Percentiles rank a stretch among this genome's conserved stretches.
phyloP scores from a whole-genome alignment of 805 yeast species.

The Metschnikowia kunwiensis region DNA sequence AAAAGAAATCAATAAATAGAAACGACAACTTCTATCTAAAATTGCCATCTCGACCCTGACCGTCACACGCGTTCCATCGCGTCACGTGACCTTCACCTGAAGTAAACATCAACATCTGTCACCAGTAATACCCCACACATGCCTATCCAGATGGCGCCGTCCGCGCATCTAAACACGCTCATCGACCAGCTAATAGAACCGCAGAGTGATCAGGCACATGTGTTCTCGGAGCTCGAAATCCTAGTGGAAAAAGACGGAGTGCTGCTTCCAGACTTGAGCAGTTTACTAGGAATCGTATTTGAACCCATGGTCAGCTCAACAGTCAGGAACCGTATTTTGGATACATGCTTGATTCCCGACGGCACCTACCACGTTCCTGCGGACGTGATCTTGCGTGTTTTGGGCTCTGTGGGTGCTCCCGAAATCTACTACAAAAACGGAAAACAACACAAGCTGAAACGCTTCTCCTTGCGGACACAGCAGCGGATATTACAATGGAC shows the following conservation, averaged over 20 bases:
- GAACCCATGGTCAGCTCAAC: slow-evolving; percentile 7
- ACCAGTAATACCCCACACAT: not conserved
- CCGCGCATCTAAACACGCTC: not conserved
- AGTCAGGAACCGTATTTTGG: slow-evolving; percentile 5
- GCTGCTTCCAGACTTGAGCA: slow-evolving; percentile 4
- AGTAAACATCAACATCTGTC: too few relatives aligned
- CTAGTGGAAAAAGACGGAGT: slow-evolving; percentile 5
- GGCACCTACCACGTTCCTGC: slow-evolving; percentile 6
- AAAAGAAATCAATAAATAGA: too few relatives aligned
- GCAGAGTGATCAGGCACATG: slow-evolving; percentile 2
- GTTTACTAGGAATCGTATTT: slow-evolving; percentile 10
- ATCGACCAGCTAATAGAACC: slow-evolving; percentile 3
- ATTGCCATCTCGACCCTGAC: too few relatives aligned
- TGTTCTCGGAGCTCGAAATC: slow-evolving; percentile 1
- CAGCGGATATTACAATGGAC: slow-evolving; percentile 17
- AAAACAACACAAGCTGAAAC: slow-evolving; percentile 19
- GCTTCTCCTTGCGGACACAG: slow-evolving; percentile 14
- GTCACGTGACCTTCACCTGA: too few relatives aligned
- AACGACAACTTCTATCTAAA: too few relatives aligned
- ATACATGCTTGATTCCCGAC: slow-evolving; percentile 11
- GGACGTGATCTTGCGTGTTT: slow-evolving; percentile 7
- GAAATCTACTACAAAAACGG: slow-evolving; percentile 19
- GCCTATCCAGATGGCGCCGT: not conserved
- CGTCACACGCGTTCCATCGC: too few relatives aligned
- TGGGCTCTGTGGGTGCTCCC: slow-evolving; percentile 17